These are phyloP conservation scores for Venturia pyrina DNA, from an alignment of 2,329 filamentous ascomycete genomes.

Conservation along the genomic window DNA sequence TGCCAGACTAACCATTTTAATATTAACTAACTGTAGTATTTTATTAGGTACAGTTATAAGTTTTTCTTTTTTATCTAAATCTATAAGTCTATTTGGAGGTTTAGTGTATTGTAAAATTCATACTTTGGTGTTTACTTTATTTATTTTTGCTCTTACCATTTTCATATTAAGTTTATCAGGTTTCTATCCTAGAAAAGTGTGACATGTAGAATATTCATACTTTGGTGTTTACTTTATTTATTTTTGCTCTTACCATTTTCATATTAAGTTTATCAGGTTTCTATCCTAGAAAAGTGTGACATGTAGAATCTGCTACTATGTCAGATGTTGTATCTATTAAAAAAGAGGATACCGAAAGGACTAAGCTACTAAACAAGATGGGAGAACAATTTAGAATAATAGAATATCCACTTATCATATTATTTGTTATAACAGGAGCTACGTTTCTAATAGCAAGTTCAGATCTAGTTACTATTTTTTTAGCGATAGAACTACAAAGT, in stretches of 20 bases:
- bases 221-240: constrained; percentile 13
- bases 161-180: too few relatives aligned
- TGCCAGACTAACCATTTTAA: too few relatives aligned
- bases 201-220: too few relatives aligned
- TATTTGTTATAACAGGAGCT: constrained; percentile 21
- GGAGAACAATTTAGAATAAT: constrained; percentile 22
- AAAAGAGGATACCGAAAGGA: constrained; percentile 19
- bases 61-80: constrained; percentile 9
- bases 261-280: constrained; percentile 21
- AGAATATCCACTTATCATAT: constrained; percentile 21
- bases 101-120: neutral
- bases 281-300: constrained; percentile 20
- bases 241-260: constrained; percentile 19
- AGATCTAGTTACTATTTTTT: constrained; percentile 21
- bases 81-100: constrained; percentile 3
- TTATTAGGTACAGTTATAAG: constrained; percentile 2
- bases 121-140: too few relatives aligned
- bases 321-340: constrained; percentile 18
- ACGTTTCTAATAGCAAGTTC: constrained; percentile 20
- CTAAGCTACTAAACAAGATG: constrained; percentile 18
- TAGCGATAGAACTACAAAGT: constrained; percentile 22
- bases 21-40: neutral
- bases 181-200: too few relatives aligned
- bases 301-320: constrained; percentile 17
- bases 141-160: too few relatives aligned